Percentiles rank a stretch among this genome's conserved stretches.
phyloP scores from a whole-genome alignment of 805 yeast species.

The Myxozyma lipomycoides region DNA sequence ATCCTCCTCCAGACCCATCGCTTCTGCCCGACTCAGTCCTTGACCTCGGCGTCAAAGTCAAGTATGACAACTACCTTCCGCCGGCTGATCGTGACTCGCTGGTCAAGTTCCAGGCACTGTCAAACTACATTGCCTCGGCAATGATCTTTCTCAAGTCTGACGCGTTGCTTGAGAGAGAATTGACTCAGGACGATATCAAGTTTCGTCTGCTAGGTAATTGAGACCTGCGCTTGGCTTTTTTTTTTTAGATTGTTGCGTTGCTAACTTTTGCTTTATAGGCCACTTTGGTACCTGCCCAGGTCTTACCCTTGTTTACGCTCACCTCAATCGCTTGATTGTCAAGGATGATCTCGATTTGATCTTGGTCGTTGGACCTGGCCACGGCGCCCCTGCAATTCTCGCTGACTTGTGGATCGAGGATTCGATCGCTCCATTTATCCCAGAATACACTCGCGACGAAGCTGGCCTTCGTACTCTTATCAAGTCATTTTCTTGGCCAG shows the following conservation, averaged over 20 bases:
- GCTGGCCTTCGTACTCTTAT: slow-evolving; percentile 22
- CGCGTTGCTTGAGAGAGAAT: slow-evolving; percentile 15
- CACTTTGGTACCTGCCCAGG: slow-evolving; percentile 31
- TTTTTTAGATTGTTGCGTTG: not conserved
- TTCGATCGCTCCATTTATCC: slow-evolving; percentile 23
- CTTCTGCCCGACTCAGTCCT: slow-evolving; percentile 24
- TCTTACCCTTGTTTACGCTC: slow-evolving; percentile 26
- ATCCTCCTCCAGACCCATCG: slow-evolving; percentile 26
- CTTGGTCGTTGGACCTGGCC: slow-evolving; percentile 30
- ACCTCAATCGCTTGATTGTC: slow-evolving; percentile 23
- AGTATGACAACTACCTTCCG: slow-evolving; percentile 17
- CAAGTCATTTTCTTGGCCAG: slow-evolving; percentile 27
- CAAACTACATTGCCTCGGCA: slow-evolving; percentile 26
- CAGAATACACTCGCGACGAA: slow-evolving; percentile 20
- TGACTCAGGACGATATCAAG: slow-evolving; percentile 24
- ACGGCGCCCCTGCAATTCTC: slow-evolving; percentile 30
- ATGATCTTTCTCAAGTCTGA: slow-evolving; percentile 25
- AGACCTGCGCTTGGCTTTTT: not conserved
- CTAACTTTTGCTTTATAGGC: slow-evolving; percentile 5
- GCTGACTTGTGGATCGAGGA: slow-evolving; percentile 29
- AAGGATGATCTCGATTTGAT: slow-evolving; percentile 24
- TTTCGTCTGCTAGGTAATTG: slow-evolving; percentile 26
- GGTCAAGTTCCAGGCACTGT: slow-evolving; percentile 23
- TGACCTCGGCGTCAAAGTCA: slow-evolving; percentile 18
- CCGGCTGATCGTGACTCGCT: slow-evolving; percentile 18